Conservation (phyloP, 2,329 filamentous ascomycete genomes). For the Tolypocladium inflatum region DNA sequence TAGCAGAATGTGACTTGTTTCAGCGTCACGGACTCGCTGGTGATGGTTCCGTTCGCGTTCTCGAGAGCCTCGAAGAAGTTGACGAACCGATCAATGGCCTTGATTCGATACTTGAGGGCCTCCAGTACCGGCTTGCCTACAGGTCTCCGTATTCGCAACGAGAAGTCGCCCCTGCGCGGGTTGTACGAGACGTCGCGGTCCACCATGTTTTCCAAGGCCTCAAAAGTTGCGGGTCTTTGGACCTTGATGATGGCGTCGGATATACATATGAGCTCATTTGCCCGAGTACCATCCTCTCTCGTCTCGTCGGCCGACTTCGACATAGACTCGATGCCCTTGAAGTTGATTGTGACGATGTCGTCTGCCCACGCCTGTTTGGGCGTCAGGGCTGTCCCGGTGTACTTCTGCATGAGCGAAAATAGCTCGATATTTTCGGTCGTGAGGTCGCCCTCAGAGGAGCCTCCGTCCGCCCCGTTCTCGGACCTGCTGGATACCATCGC, state of each 20-base stretch:
- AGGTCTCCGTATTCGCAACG: constrained; percentile 46
- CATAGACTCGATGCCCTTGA: constrained; percentile 33
- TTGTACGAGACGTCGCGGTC: constrained; percentile 57
- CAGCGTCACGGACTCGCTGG: constrained; percentile 50
- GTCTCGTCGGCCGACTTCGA: constrained; percentile 3
- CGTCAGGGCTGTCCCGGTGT: constrained; percentile 8
- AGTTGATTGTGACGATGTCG: constrained; percentile 49
- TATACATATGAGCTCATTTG: constrained; percentile 24
- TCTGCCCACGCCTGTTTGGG: constrained; percentile 43
- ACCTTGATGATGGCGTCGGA: constrained; percentile 48
- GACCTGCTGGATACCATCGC: constrained; percentile 17
- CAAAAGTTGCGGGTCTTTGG: constrained; percentile 42
- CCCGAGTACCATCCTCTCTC: constrained; percentile 4
- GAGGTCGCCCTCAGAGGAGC: constrained; percentile 1
- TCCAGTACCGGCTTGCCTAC: constrained; percentile 51
- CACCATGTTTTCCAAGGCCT: constrained; percentile 42
- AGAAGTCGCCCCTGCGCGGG: constrained; percentile 49
- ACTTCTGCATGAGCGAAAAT: constrained; percentile 12
- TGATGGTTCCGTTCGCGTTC: constrained; percentile 42
- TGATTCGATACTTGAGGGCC: constrained; percentile 49
- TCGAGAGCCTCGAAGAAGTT: constrained; percentile 59
- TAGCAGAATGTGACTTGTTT: constrained; percentile 62
- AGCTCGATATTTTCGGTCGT: constrained; percentile 9
- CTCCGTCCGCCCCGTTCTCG: constrained; percentile 8
- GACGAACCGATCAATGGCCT: constrained; percentile 61